phyloP scores from a whole-genome alignment of 305 asterid species.

The Ruellia speciosa region DNA sequence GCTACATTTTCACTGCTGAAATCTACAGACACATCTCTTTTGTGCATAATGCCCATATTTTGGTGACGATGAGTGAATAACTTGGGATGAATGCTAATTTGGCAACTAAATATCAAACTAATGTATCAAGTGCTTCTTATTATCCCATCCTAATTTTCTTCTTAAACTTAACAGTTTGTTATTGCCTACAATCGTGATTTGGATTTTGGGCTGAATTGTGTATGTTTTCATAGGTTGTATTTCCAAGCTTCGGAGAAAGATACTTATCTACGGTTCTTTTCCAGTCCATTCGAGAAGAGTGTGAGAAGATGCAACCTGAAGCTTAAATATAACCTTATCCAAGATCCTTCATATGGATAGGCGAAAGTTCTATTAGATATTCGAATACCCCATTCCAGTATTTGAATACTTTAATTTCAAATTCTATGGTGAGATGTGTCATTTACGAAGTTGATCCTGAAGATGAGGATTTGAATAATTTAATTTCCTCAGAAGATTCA shows the following conservation, averaged over 20 bases:
- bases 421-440: background rate
- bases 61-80: background rate
- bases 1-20: background rate
- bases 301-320: constrained; percentile 79
- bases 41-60: background rate
- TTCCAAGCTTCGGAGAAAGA: constrained; percentile 93
- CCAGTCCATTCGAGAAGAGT: constrained; percentile 85
- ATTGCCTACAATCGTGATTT: background rate
- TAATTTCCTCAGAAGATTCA: background rate
- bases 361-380: background rate
- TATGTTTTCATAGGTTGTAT: constrained; percentile 53
- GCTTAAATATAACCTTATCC: constrained; percentile 24
- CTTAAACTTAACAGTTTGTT: too few relatives aligned
- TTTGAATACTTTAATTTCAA: background rate
- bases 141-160: too few relatives aligned
- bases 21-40: background rate
- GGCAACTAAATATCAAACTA: too few relatives aligned
- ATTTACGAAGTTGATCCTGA: too few relatives aligned
- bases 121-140: background rate
- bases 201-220: constrained; percentile 1
- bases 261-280: constrained; percentile 77
- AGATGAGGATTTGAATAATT: background rate
- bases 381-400: background rate
- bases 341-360: background rate
- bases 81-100: too few relatives aligned